Base-by-base conservation (phyloP, 805 yeast genomes). In the Wickerhamiella nectarea region DNA sequence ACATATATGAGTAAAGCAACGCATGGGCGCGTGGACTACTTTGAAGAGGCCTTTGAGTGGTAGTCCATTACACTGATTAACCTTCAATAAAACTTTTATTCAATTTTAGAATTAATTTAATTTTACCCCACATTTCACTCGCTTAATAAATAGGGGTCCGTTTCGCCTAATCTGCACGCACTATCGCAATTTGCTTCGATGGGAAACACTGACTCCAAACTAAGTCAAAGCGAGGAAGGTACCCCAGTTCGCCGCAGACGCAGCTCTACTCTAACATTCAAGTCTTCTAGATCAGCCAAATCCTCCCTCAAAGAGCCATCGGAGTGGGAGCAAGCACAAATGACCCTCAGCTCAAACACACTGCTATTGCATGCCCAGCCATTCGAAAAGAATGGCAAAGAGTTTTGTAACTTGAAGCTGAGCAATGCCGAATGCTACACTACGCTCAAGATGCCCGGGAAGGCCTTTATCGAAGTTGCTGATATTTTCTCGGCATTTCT, bases 41-140 rank as follows among this genome's bases (percentile, higher is more conserved):
- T 67, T 55, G 94, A 84, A 56, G 87, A 80, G 55, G 68, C 79
- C 39, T 85, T 80, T 61, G 67, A 71, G 11, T 82, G 94, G 93
- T 76, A 55, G 20, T 7, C 11, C 12, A 11, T 28, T n/a, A n/a
- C n/a, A n/a, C n/a, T n/a, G n/a, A n/a, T n/a, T n/a, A n/a, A n/a
- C n/a, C n/a, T n/a, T n/a, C n/a, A n/a, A n/a, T n/a, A n/a, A n/a
- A n/a, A 17, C n/a, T 8, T 31, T 14, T 31, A 14, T 12, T 8
- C 6, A 28, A 22, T 22, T 22, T 22, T 6, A 22, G 25, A 22
- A 6, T 22, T 9, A 22, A 25, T 10, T 25, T 6, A n/a, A 25
- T 9, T 25, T 25, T 25, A 25, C 28, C 28, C 28, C 28, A n/a
- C 28, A 25, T 4, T 10, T 25, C 12, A n/a, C 28, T 22, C 28